Base-by-base conservation (phyloP, 176 grass and related monocot species). In the Triticum turgidum region DNA sequence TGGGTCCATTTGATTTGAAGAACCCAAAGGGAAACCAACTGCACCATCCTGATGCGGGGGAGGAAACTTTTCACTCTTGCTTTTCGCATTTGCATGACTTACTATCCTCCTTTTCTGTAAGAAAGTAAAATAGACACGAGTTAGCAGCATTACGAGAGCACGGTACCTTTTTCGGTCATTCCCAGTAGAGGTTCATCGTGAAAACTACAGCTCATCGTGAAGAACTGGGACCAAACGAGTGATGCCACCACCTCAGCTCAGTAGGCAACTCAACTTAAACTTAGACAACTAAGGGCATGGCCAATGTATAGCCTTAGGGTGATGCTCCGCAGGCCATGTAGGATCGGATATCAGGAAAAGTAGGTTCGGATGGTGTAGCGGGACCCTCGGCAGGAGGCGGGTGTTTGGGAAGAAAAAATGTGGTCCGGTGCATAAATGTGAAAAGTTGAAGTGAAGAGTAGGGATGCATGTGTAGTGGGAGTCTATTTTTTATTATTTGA, bases 41-140 rank as follows among this genome's bases (percentile, higher is more conserved):
- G 86, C 87, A 37, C 94, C 94, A 62, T 96, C 94, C 76, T 96
- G 91, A 82, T 96, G 94, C 37, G 94, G 94, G 56, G 94, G 94
- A 69, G 94, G 94, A 56, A 96, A 96, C 82, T 96, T 96, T 77
- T 96, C 94, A 2, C 94, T 96, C 87, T 96, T 96, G 85, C 94
- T 93, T 84, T 96, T 96, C 5, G 82, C 94, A 73, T 89, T 93
- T 72, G 91, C 87, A 56, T 91, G 91, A 63, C 78, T 84, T 49
- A 91, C 83, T 56, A 96, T 62, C 73, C 89, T 88, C 73, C 94
- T 87, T 87, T 88, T 93, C 91, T 96, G 91, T 80, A 84, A 66
- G 64, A 61, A 77, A 56, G 75, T 35, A 70, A 11, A 58, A 76
- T 30, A 71, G 18, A 41, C 67, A 58, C 7, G 61, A 75, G 7